phyloP scores from a whole-genome alignment of 2,329 filamentous ascomycete genomes.

The Fusarium irregulare region DNA sequence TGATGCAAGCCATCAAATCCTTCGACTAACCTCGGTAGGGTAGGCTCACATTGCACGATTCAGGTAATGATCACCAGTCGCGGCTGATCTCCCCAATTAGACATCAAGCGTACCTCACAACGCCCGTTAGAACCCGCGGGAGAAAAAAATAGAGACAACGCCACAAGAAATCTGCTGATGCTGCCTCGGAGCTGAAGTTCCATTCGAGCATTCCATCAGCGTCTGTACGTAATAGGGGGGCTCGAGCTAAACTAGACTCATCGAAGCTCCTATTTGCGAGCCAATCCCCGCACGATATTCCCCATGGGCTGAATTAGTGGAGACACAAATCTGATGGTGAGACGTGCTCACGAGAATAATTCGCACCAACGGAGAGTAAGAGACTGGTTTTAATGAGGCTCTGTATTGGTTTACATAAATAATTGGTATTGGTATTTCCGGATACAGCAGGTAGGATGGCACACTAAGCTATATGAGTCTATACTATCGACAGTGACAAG shows the following conservation, averaged over 20 bases:
- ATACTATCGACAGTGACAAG: background rate
- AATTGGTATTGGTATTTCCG: constrained; percentile 10
- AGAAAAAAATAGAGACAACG: background rate
- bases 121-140: background rate
- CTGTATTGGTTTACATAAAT: constrained; percentile 28
- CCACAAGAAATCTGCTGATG: background rate
- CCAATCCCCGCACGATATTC: constrained; percentile 32
- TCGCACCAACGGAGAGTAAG: background rate
- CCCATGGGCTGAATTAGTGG: constrained; percentile 25
- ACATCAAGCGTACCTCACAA: background rate
- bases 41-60: background rate
- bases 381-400: constrained; percentile 18
- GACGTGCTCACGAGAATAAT: constrained; percentile 15
- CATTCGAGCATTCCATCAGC: constrained; percentile 1
- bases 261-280: background rate
- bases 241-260: background rate
- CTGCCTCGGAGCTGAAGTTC: constrained; percentile 8
- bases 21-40: background rate
- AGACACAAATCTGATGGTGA: constrained; percentile 2
- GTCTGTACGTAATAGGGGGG: constrained; percentile 22
- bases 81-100: background rate
- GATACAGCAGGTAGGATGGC: constrained; percentile 11
- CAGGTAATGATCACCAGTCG: background rate
- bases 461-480: background rate
- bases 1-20: background rate